Base-by-base conservation (phyloP, 1,284 basidiomycete species). In the Ganoderma multipileum region DNA sequence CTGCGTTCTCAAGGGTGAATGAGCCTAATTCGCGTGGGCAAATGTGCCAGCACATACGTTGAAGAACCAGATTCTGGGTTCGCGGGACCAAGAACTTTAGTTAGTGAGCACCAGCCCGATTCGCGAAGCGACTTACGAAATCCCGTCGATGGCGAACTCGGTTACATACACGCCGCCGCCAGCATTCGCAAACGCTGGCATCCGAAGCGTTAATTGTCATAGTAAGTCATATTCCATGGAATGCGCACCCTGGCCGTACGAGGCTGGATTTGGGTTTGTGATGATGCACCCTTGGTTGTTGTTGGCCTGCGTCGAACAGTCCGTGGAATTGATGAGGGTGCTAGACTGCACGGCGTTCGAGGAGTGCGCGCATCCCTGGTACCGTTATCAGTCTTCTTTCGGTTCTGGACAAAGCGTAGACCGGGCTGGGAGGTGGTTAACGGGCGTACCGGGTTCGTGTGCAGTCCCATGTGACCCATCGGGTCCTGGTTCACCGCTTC, bases 111-210 rank as follows among this genome's bases (percentile, higher is more conserved):
- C 38, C 23, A 60, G 26, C 38, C 36, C 38, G 58, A 38, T 23
- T 60, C 23, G 20, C 42, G 47, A 64, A 47, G 66, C 64, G 38
- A 61, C 87, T 74, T 74, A 91, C 90, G 86, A 89, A 39, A 93
- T 88, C 20, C 89, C 91, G 59, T 75, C 82, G 26, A 83, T 79
- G 1, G 91, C 89, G 72, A 89, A 88, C 79, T 94, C 91, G 6
- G 91, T 89, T 33, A 93, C 88, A 72, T 86, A 94, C 20, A 92
- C 84, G 18, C 93, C 93, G 38, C 93, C 93, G 16, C 88, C 87
- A 4, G 83, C 84, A 3, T 79, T 79, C 8, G 89, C 88, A 75
- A 95, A 94, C 1, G 79, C 87, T 44, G 68, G 42, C 41, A 63
- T 41, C n/a, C 50, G 36, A n/a, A 42, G 16, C 9, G 26, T 50